A percentile compares a stretch with the other conserved stretches of the same genome.
phyloP scores from a whole-genome alignment of 768 basidiomycete species.

The Pilatotrama ljubarskyi region DNA sequence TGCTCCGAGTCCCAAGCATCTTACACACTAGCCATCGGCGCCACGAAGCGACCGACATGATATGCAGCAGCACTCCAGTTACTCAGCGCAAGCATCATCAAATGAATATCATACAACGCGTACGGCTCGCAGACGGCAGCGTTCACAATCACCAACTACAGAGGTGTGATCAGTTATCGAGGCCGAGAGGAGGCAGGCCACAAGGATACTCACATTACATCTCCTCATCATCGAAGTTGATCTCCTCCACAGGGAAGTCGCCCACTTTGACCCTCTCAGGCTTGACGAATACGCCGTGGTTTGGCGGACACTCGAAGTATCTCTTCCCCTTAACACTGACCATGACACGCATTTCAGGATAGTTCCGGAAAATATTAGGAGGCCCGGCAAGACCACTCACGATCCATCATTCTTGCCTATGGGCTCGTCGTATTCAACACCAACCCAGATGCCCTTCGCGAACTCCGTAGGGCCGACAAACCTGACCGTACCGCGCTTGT shows the following conservation, averaged over 20 bases:
- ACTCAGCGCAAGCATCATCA: no score
- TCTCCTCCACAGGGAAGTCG: constrained; percentile 83
- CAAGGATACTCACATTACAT: constrained; percentile 48
- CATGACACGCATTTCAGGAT: neutral
- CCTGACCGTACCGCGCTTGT: constrained; percentile 81
- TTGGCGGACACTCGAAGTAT: constrained; percentile 81
- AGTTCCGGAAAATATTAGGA: neutral
- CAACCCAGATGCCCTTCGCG: constrained; percentile 79
- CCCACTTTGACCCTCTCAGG: constrained; percentile 81
- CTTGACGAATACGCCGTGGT: constrained; percentile 84
- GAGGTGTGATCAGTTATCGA: no score
- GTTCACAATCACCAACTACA: no score
- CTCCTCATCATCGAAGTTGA: constrained; percentile 76
- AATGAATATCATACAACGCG: no score
- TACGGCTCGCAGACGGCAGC: no score
- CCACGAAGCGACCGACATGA: no score
- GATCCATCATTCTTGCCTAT: constrained; percentile 94
- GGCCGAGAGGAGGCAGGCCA: no score
- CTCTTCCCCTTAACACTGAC: constrained; percentile 75
- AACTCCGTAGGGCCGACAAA: constrained; percentile 84
- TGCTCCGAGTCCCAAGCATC: no score
- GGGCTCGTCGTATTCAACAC: constrained; percentile 94
- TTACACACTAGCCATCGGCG: no score
- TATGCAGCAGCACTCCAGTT: no score
- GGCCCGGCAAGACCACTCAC: constrained; percentile 49